Evolutionary conservation across 768 basidiomycete species (phyloP).

Genomic region (Cytidiella melzeri): DNA sequence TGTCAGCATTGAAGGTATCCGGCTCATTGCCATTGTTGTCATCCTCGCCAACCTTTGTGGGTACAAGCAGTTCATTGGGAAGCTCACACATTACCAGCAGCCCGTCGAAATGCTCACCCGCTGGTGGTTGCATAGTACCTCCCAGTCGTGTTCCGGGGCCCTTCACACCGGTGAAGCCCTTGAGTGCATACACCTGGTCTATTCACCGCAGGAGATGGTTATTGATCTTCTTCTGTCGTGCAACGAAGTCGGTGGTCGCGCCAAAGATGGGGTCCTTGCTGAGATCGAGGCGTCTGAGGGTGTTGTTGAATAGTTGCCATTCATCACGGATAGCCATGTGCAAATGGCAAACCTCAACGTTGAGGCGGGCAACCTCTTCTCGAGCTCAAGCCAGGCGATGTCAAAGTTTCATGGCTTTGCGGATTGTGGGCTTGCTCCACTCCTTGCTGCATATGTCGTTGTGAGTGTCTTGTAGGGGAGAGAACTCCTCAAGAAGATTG

Average conservation of each 20-base stretch:
- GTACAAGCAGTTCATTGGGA: background rate
- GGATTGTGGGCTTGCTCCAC: conserved; percentile 22
- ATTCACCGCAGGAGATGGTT: conserved; percentile 4
- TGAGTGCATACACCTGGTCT: background rate
- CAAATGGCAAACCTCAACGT: conserved; percentile 22
- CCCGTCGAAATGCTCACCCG: background rate
- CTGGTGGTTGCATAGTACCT: background rate
- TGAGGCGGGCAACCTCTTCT: conserved; percentile 22
- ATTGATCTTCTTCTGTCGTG: conserved; percentile 3
- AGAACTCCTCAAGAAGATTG: conserved; percentile 26
- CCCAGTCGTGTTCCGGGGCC: background rate
- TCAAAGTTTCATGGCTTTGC: conserved; percentile 18
- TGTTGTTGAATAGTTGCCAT: conserved; percentile 1
- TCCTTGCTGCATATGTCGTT: conserved; percentile 20
- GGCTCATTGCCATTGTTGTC: background rate
- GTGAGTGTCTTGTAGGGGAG: conserved; percentile 22
- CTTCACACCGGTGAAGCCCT: conserved; percentile 5
- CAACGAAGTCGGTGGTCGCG: background rate
- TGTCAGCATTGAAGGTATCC: background rate
- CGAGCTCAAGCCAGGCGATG: conserved; percentile 16
- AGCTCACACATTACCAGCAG: background rate
- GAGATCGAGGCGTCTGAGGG: background rate
- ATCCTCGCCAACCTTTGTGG: background rate
- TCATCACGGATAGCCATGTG: conserved; percentile 23
- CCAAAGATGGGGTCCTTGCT: background rate